A percentile compares a stretch with the other conserved stretches of the same genome.
Conservation (phyloP, 1,284 basidiomycete genomes). For the Ceratobasidium sp. region DNA sequence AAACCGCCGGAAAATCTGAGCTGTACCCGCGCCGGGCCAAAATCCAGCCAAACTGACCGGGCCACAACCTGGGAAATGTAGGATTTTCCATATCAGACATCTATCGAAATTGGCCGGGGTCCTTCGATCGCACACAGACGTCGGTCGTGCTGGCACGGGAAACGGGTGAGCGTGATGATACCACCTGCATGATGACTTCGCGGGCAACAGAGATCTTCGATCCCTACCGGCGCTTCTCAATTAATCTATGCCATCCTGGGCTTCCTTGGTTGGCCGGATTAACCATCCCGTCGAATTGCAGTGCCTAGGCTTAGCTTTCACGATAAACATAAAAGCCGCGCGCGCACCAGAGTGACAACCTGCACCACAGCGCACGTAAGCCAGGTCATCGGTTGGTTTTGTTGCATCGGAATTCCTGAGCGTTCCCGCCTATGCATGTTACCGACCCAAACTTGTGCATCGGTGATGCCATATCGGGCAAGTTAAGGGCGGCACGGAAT, state of each 20-base stretch:
- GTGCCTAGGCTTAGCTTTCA: neutral
- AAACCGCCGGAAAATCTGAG: too few species aligned
- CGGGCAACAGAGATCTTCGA: conserved; percentile 14
- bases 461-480: conserved; percentile 33
- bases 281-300: neutral
- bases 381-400: neutral
- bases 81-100: too few species aligned
- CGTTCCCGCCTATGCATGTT: conserved; percentile 4
- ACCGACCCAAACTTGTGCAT: conserved; percentile 16
- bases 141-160: neutral
- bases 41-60: too few species aligned
- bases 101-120: too few species aligned
- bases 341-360: neutral
- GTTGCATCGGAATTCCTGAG: neutral
- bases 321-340: neutral
- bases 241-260: conserved; percentile 17
- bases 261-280: conserved; percentile 21
- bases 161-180: neutral
- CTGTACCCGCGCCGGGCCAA: too few species aligned
- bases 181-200: conserved; percentile 10
- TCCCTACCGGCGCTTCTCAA: conserved; percentile 12
- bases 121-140: neutral
- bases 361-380: neutral
- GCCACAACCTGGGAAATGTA: too few species aligned
- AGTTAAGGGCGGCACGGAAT: conserved; percentile 19